Percentiles rank a stretch among this genome's conserved stretches.
Evolutionary conservation across 1,284 basidiomycete species (phyloP).

Genomic region (Leccinum cinnamomeum): DNA sequence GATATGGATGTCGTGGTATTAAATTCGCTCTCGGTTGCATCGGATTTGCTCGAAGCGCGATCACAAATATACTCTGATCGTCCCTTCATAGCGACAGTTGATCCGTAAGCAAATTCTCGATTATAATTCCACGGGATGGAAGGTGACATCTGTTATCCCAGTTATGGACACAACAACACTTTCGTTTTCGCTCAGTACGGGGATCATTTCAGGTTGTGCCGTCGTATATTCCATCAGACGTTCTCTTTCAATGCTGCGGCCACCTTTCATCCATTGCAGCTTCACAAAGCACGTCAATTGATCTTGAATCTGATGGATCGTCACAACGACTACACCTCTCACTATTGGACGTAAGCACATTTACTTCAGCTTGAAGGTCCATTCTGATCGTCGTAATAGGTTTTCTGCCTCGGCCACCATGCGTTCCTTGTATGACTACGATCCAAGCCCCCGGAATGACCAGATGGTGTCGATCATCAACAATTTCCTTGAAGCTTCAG

Average conservation of each 20-base stretch:
- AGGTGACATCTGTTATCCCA: not conserved
- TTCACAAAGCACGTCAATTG: slow-evolving; percentile 21
- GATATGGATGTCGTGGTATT: slow-evolving; percentile 23
- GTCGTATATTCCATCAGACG: slow-evolving; percentile 20
- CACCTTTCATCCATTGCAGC: slow-evolving; percentile 15
- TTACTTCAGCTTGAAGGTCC: not conserved
- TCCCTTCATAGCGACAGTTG: slow-evolving; percentile 18
- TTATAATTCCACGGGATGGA: not conserved
- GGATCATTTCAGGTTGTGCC: slow-evolving; percentile 18
- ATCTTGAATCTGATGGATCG: slow-evolving; percentile 16
- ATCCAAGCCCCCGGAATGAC: slow-evolving; percentile 25
- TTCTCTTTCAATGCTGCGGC: not conserved
- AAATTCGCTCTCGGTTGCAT: slow-evolving; percentile 14
- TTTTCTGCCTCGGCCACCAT: slow-evolving; percentile 22
- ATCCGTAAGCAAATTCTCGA: slow-evolving; percentile 14
- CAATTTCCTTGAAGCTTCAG: slow-evolving; percentile 16
- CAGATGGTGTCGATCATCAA: slow-evolving; percentile 21
- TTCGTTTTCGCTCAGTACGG: slow-evolving; percentile 20
- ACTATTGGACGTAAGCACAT: slow-evolving; percentile 7
- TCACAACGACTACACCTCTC: slow-evolving; percentile 10
- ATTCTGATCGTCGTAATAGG: slow-evolving; percentile 1
- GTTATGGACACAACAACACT: slow-evolving; percentile 19
- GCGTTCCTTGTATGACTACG: slow-evolving; percentile 26
- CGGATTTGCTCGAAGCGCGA: slow-evolving; percentile 25
- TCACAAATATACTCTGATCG: slow-evolving; percentile 26